Evolutionary conservation across 202 grass and related monocot genomes (phyloP), one percentile per base, ranked within the genome.

Genomic region (Setaria viridis): DNA sequence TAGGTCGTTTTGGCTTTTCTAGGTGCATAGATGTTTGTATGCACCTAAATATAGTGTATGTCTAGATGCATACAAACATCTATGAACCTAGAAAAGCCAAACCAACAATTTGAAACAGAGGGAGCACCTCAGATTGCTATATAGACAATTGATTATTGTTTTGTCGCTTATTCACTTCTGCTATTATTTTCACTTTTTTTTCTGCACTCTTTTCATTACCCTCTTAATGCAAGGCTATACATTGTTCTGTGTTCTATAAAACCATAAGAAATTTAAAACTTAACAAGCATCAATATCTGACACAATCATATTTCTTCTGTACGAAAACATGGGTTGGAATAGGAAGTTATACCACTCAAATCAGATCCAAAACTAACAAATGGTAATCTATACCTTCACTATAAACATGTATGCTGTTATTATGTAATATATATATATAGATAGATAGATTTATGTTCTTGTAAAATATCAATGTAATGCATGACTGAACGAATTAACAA

Each of bases 321-420:
- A 53, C 54, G 46, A 43, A 35, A 43, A 35, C 75, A 72, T 88
- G 55, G 55, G 58, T 45, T 63, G 4, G 35, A 37, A 50, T 62
- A 63, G 5, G 50, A 87, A 70, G 62, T 77, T 87, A 12, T 16
- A 77, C 7, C 45, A 70, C 16, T 60, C 1, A 57, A 63, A 62
- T 19, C 25, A 9, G 72, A 72, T 45, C 72, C 70, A 60, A 46
- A 15, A 51, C 32, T 4, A 87, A 87, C 14, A 57, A 71, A 37
- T 77, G 67, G 19, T 82, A 75, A 20, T 62, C 6, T 12, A 56
- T 42, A 58, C 11, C 4, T 60, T 82, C 41, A 58, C 62, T 20
- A 58, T 87, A 82, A 75, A 59, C 54, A 71, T 71, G 72, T 54
- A 83, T 32, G 43, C 25, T 2, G 42, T 77, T 60, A 58, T 60